phyloP scores from a whole-genome alignment of 2,329 filamentous ascomycete genomes.

The Calonectria henricotiae region DNA sequence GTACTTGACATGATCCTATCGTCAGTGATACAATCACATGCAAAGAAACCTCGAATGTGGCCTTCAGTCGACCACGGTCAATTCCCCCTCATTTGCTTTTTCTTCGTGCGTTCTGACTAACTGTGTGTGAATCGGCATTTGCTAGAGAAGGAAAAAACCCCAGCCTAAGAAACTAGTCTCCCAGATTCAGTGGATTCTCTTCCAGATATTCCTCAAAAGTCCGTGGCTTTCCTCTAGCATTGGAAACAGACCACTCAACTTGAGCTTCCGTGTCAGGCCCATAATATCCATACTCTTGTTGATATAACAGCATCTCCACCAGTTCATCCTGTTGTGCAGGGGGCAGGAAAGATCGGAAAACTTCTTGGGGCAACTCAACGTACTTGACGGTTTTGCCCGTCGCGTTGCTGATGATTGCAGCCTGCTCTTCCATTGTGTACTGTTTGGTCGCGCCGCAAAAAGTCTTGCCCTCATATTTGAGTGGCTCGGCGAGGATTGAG shows the following conservation, averaged over 20 bases:
- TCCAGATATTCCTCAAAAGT: slow-evolving; percentile 1
- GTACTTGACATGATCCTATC: neutral
- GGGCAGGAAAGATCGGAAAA: neutral
- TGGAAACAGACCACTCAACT: neutral
- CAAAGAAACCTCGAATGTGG: neutral
- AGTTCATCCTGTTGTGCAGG: neutral
- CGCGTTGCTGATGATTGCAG: slow-evolving; percentile 6
- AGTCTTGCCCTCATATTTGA: neutral
- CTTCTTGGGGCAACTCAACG: slow-evolving; percentile 1
- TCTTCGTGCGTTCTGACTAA: neutral
- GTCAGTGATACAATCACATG: neutral
- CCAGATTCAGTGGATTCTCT: neutral
- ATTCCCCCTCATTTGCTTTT: neutral
- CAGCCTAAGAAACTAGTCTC: neutral
- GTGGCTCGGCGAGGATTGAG: slow-evolving; percentile 6
- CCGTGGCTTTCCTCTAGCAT: neutral
- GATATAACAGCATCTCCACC: slow-evolving; percentile 11
- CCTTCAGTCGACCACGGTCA: neutral
- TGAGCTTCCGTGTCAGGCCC: neutral
- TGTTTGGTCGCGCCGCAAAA: slow-evolving; percentile 8
- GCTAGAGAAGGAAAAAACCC: neutral
- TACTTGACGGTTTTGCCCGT: slow-evolving; percentile 2
- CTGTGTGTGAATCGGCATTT: neutral
- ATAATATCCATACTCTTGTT: slow-evolving; percentile 8
- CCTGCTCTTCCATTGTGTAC: slow-evolving; percentile 17